Base-by-base conservation (phyloP, 306 rosid genomes). In the Cucumis hystrix region DNA sequence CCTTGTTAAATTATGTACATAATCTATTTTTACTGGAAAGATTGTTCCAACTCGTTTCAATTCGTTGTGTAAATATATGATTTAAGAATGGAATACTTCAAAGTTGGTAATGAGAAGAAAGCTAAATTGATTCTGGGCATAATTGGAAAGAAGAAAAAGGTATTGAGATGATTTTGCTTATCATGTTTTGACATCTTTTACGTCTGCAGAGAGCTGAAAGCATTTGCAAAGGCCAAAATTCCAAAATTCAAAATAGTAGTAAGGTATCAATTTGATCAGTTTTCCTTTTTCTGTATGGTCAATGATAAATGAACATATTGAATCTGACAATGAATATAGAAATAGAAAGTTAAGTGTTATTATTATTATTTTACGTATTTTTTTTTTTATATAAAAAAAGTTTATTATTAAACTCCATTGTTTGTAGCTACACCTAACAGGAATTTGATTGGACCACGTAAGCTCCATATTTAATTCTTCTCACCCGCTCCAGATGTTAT, bases 391-490 rank as follows among this genome's bases (percentile, higher is more conserved):
- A 0, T 4, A 0, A 23, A 23, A 23, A 23, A 23, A 23, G 25
- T 23, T 23, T 23, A 23, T 23, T 28, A 28, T 28, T 28, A 28
- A 28, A 28, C 57, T 52, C 0, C 20, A 52, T 8, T 16, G 57
- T 14, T 16, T 15, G 8, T 52, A 52, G 3, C 18, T 52, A 15
- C 35, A 65, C 72, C 72, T 33, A 37, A 41, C 23, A 17, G 8
- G 6, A 61, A 35, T 61, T 67, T 77, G 84, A 87, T 87, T 84
- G 87, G 87, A 49, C 76, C 86, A 78, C 80, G 86, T 82, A 81
- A 67, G n/a, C 25, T 61, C 25, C 78, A 63, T 11, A 71, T 86
- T 69, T 80, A 69, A 69, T 67, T 67, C 71, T 52, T 39, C 47
- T 12, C 51, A 37, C 51, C 47, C 52, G 15, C 51, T 5, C 72